Base-by-base conservation (phyloP, 768 basidiomycete species). In the Mycena filopes region DNA sequence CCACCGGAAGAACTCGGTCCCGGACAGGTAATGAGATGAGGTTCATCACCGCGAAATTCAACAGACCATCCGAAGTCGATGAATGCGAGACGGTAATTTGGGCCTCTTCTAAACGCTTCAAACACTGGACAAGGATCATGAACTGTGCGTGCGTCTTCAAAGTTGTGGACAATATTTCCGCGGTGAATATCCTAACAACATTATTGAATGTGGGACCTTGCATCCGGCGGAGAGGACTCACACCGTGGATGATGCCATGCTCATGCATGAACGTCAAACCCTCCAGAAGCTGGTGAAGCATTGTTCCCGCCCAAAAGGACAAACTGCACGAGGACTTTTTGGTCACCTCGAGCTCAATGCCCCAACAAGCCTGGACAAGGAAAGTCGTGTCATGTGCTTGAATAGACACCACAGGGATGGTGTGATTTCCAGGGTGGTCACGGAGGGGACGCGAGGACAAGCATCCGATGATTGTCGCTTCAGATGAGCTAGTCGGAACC, bases 351-450 rank as follows among this genome's bases (percentile, higher is more conserved):
- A n/a, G n/a, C n/a, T n/a, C n/a, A 3, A 31, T 2, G 2, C 49
- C 59, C 49, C 49, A 60, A 12, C 41, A 40, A 11, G 59, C 59
- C 11, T 59, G 57, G 11, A 59, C 57, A 16, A 49, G 9, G 57
- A 59, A 59, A 16, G 57, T 41, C 7, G 15, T 20, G 25, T 18
- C 21, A 31, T 10, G 11, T 15, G 18, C 25, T 33, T 43, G 28
- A 4, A 60, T 33, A 8, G 40, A 50, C 16, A 45, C 1, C 4
- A 53, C 59, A 4, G 59, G 42, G 16, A 60, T 60, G 7, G 59
- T 60, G 29, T 51, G 59, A 26, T 60, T 60, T 26, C 51, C 41
- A 11, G 59, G 26, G 26, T 2, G 3, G 28, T 51, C 29, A 11
- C 59, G 59, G 20, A 51, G 59, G 26, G 48, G 49, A 2, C 40